Conservation (phyloP, 306 rosid genomes). For the Quercus engelmannii region DNA sequence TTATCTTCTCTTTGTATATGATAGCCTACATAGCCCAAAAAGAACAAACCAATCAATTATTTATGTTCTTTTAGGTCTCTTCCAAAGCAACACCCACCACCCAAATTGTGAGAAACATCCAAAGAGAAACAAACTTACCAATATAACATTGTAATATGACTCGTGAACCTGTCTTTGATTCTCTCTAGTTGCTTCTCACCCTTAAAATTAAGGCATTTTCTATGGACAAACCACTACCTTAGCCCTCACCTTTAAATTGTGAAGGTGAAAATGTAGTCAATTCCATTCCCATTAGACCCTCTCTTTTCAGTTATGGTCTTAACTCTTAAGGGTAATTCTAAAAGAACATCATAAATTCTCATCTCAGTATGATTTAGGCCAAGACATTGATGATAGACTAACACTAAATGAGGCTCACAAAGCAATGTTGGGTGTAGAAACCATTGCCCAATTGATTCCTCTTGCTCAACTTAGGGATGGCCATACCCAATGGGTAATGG, state of each 20-base stretch:
- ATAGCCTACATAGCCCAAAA: background rate
- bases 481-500: too few species aligned
- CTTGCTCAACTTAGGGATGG: too few species aligned
- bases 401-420: conserved; percentile 41
- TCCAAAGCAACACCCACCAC: conserved; percentile 12
- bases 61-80: conserved; percentile 1
- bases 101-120: background rate
- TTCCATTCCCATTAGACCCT: conserved; percentile 16
- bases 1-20: conserved; percentile 3
- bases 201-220: conserved; percentile 43
- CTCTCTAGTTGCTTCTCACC: conserved; percentile 59
- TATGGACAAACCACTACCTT: conserved; percentile 71
- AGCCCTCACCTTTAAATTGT: conserved; percentile 90
- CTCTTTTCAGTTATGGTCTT: conserved; percentile 43
- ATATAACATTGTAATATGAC: conserved; percentile 4
- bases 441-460: conserved; percentile 78
- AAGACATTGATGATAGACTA: conserved; percentile 78
- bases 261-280: conserved; percentile 75
- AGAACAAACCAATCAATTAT: conserved; percentile 8
- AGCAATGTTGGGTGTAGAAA: conserved; percentile 75
- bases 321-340: conserved; percentile 45
- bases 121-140: conserved; percentile 12
- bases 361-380: conserved; percentile 71
- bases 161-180: conserved; percentile 30
- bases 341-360: conserved; percentile 67